These are phyloP conservation scores for Amauroascus verrucosus DNA, from an alignment of 2,329 filamentous ascomycete species.

Conservation along the genomic window DNA sequence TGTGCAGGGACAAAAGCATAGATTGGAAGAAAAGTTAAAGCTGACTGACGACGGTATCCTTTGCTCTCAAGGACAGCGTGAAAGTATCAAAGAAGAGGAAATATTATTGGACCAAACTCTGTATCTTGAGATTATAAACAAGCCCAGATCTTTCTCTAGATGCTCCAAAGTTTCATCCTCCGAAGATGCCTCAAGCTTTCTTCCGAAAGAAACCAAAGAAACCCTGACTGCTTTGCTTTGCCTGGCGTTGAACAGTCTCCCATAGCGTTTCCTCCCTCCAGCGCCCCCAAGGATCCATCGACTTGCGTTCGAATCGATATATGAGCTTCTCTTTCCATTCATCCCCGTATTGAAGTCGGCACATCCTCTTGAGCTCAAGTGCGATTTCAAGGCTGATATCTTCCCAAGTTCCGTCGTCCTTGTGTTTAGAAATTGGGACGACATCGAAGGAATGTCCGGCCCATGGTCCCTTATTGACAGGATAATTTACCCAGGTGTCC, in stretches of 20 bases:
- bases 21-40: too few relatives aligned
- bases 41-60: too few relatives aligned
- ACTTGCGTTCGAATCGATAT: conserved; percentile 1
- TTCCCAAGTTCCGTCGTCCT: conserved; percentile 5
- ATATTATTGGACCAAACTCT: neutral
- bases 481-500: conserved; percentile 6
- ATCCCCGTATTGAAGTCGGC: conserved; percentile 5
- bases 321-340: conserved; percentile 6
- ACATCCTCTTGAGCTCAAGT: neutral
- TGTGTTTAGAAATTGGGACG: conserved; percentile 6
- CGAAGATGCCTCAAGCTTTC: neutral
- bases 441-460: conserved; percentile 12
- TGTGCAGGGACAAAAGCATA: too few relatives aligned
- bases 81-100: neutral
- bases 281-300: conserved; percentile 7
- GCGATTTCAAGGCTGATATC: conserved; percentile 11
- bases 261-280: conserved; percentile 10
- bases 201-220: neutral
- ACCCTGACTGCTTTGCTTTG: neutral
- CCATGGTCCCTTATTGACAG: conserved; percentile 8
- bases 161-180: neutral
- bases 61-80: neutral
- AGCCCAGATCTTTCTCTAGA: neutral
- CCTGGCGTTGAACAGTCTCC: conserved; percentile 7
- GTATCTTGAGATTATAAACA: neutral